Conservation (phyloP, 75 land plant species). For the Adiantum capillusveneris region DNA sequence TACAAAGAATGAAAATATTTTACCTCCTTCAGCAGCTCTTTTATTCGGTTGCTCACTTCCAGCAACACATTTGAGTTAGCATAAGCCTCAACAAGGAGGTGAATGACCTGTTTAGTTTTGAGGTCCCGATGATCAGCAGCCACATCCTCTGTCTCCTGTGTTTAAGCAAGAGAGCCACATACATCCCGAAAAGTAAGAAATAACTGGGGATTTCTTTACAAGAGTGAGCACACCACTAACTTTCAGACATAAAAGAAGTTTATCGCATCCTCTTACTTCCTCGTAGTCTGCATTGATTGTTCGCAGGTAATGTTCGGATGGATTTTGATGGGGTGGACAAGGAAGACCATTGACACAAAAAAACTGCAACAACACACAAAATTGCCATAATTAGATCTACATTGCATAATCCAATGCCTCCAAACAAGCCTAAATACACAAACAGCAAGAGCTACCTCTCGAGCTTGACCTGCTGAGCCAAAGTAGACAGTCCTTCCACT, state of each 20-base stretch:
- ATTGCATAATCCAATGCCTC: background rate
- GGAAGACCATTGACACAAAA: conserved; percentile 56
- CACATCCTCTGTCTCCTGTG: background rate
- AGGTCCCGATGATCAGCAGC: background rate
- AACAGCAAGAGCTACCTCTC: background rate
- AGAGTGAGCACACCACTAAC: background rate
- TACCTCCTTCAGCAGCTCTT: too few species aligned
- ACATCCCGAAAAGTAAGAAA: background rate
- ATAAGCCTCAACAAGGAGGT: too few species aligned
- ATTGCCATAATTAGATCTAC: background rate
- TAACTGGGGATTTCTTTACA: background rate
- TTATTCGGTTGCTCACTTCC: too few species aligned
- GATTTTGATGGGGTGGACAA: conserved; percentile 60
- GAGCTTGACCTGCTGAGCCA: conserved; percentile 29
- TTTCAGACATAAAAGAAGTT: background rate
- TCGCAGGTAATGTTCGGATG: conserved; percentile 67
- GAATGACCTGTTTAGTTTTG: too few species aligned
- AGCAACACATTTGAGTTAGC: too few species aligned
- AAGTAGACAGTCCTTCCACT: conserved; percentile 55
- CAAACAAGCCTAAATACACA: background rate
- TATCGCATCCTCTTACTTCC: conserved; percentile 14
- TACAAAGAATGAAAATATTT: too few species aligned
- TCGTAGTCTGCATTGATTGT: conserved; percentile 71
- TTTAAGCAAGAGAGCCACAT: too few species aligned
- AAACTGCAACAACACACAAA: conserved; percentile 28